Base-by-base conservation (phyloP, 192 early-diverging fungal species). In the Backusella luteola region DNA sequence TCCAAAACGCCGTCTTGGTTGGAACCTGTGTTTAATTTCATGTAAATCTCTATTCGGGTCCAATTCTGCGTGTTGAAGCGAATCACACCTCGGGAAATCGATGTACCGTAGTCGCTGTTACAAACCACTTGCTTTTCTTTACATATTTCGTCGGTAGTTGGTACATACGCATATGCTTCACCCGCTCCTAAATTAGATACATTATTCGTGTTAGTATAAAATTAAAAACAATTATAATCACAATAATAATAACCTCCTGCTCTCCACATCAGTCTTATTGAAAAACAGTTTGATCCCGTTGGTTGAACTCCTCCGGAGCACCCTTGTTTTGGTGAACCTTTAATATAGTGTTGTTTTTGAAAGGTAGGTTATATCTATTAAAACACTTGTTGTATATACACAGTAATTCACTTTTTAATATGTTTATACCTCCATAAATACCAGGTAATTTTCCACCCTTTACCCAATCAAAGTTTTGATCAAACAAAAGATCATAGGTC, bases 251-350 rank as follows among this genome's bases (percentile, higher is more conserved):
- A 23, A 44, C 83, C 85, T 26, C 32, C 69, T 12, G 46, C 70
- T 75, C 86, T 71, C 86, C 86, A 88, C 86, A 88, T 88, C 21
- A 85, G 32, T 46, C 86, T 74, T 79, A 88, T 81, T 14, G 83
- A 85, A 34, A 84, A 72, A 63, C 86, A 88, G 29, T 85, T 80
- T n/a, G 77, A 12, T 3, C 84, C 86, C 1, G 73, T 77, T n/a
- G 86, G 75, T 63, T 84, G 83, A n/a, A 69, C 41, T 14, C 86
- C 86, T 6, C 86, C 86, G 42, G 83, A 84, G 72, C 86, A 87
- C 4, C 81, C 83, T 36, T 73, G 42, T 23, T 82, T 74, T 17
- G 82, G 81, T 9, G 68, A 68, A 52, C 75, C 75, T 70, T 53
- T 32, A 32, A 32, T 32, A 2, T 2, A 32, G 32, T 3, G 32